Evolutionary conservation across 768 basidiomycete species (phyloP), one percentile per base, ranked within the genome.

Genomic region (Naganishia randhawae): DNA sequence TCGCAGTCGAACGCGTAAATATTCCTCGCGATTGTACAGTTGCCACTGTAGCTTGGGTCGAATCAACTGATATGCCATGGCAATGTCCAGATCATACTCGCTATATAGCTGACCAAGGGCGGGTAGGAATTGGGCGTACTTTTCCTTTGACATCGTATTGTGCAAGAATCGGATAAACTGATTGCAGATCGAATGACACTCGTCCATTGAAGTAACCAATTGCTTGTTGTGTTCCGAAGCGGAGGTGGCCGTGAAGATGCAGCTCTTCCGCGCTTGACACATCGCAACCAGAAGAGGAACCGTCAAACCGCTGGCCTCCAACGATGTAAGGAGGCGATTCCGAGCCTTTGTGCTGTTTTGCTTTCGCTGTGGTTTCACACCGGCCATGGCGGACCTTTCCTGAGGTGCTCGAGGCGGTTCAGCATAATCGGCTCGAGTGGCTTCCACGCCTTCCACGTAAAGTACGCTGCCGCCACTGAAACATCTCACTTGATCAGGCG

Each of bases 41-140:
- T 62, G 48, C 32, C 48, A 68, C 17, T 63, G 32, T 1, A 74
- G 57, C 53, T 76, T 73, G 1, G 95, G 93, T 17, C 96, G 86
- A 42, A 91, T 85, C 67, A 98, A 88, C 76, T 94, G 92, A 90
- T 98, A 96, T 63, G 92, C 91, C 66, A 96, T 88, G 14, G 90
- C 86, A 41, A 89, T 86, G 68, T 87, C 86, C 51, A 99, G 86
- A 8, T 89, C 90, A 79, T 89, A 98, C 42, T 84, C 83, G 62
- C 85, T 83, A 63, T 87, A 87, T 10, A 98, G 84, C 32, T 90
- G 88, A 1, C 82, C 80, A 11, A 96, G 81, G 19, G 89, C 81
- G 5, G 95, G 94, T 7, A 94, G 81, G 27, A 91, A 82, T 73
- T 85, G 86, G 50, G 84, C 84, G 74, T 93, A 94, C 65, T 91